Evolutionary conservation across 495 filamentous ascomycete species (phyloP), one percentile per base, ranked within the genome.

Genomic region (Aspergillus olivimuriae): DNA sequence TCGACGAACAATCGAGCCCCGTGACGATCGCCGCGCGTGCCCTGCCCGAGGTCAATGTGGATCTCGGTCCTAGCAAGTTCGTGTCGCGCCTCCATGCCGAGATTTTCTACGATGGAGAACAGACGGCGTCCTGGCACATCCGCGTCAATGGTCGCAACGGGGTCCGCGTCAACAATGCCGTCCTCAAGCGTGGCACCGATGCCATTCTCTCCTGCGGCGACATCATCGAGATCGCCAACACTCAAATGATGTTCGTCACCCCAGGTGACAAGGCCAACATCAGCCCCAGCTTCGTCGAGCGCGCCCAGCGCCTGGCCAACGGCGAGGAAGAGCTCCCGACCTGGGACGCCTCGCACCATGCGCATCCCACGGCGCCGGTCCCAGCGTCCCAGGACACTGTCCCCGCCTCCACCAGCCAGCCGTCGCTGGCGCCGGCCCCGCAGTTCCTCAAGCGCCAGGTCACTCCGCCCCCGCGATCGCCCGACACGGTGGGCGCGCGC

Each of bases 201-300:
- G 74, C 76, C 19, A 63, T 77, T 15, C 73, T 98, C 24, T 74
- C 77, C 15, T 91, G 87, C 58, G 92, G 92, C 23, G 80, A 87
- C 57, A 84, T 97, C 38, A 82, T 98, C 42, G 87, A 94, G 53
- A 83, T 96, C 61, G 84, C 82, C 46, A 88, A 88, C 34, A 81
- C 87, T 4, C 89, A 97, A 68, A 98, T 98, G 92, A 89, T 97
- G 78, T 98, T 97, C 66, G 84, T 95, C 14, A 75, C 90, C 18
- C 88, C 92, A n/a, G 62, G 76, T 49, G 66, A 77, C 61, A 60
- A 76, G 50, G 63, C 73, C 58, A 58, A 74, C n/a, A 80, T 92
- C 43, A 51, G 78, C 44, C 62, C 74, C 39, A 62, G 66, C 63
- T 63, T 81, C 61, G 47, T 80, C 58, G 58, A 80, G 50, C 39